Base-by-base conservation (phyloP, 768 basidiomycete species). In the Mycena sanguinolenta region DNA sequence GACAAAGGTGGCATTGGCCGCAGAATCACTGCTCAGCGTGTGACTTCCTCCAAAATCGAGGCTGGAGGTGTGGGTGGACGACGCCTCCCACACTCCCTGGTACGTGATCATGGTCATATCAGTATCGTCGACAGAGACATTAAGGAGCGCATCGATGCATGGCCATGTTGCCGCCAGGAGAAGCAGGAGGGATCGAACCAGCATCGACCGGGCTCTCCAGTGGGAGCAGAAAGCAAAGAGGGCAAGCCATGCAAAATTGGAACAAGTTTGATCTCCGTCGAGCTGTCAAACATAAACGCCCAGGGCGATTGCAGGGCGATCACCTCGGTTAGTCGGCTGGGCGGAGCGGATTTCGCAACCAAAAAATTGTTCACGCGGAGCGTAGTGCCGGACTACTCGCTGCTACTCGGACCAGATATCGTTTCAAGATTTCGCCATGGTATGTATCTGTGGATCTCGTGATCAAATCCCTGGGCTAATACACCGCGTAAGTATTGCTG, bases 1-100 rank as follows among this genome's bases (percentile, higher is more conserved):
- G 2, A 68, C 78, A 63, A 86, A 81, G 3, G 77, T 76, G n/a
- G 85, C 85, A 17, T 78, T 84, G n/a, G 79, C 83, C 6, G 50
- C 49, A 1, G 62, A 30, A 34, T 75, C 74, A 42, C 74, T 71
- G 25, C 77, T 77, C 39, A 79, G 70, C 62, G 75, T 77, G 50
- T 81, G 80, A 36, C 70, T 65, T 16, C 77, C 74, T 25, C 82
- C 83, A 57, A 74, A 76, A 73, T 86, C 78, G 44, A 85, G 72
- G 55, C 71, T 80, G 7, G 67, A 69, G 13, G 52, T 5, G 25
- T 69, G 67, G 3, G 44, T 52, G 7, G 67, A 54, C 0, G 71
- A 66, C 12, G 62, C 28, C 58, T 69, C 72, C 72, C 72, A 73
- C 8, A 6, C 5, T 21, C 72, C 72, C 2, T 12, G 6, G 42